Percentiles rank a stretch among this genome's conserved stretches.
phyloP scores from a whole-genome alignment of 1,284 basidiomycete species.

The Apiotrichum brassicae region DNA sequence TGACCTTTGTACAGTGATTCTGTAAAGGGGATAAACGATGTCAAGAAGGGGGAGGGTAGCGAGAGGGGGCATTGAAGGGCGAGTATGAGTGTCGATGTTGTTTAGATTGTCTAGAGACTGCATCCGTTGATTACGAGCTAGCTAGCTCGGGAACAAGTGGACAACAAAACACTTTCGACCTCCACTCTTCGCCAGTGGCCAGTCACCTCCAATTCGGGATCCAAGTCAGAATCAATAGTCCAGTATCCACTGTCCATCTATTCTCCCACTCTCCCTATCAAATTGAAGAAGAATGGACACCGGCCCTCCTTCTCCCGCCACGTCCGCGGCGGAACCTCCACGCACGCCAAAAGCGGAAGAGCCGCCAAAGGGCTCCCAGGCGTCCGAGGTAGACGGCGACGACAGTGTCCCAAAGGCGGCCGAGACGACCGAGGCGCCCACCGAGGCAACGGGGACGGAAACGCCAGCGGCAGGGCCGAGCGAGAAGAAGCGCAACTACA shows the following conservation, averaged over 20 bases:
- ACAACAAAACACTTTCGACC: too few relatives aligned
- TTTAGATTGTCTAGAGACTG: too few relatives aligned
- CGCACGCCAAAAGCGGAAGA: background rate
- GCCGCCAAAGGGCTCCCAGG: background rate
- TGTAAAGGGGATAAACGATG: too few relatives aligned
- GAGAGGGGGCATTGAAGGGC: too few relatives aligned
- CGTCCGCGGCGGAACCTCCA: background rate
- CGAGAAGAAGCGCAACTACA: conserved; percentile 1
- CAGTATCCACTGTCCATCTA: background rate
- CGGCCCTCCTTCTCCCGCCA: background rate
- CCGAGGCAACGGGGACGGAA: background rate
- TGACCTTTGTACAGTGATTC: too few relatives aligned
- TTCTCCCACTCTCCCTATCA: background rate
- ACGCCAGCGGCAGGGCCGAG: conserved; percentile 11
- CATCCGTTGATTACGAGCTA: too few relatives aligned
- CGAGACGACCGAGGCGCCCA: background rate
- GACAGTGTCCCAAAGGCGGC: too few relatives aligned
- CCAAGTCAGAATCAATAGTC: too few relatives aligned
- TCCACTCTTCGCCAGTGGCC: too few relatives aligned
- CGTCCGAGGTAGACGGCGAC: background rate
- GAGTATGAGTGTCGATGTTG: too few relatives aligned
- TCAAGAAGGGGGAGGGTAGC: background rate
- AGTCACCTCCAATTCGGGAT: too few relatives aligned
- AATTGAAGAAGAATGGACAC: background rate
- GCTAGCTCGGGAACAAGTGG: too few relatives aligned